These are phyloP conservation scores for Penicilliopsis zonata DNA, from an alignment of 495 filamentous ascomycete species.

Conservation along the genomic window DNA sequence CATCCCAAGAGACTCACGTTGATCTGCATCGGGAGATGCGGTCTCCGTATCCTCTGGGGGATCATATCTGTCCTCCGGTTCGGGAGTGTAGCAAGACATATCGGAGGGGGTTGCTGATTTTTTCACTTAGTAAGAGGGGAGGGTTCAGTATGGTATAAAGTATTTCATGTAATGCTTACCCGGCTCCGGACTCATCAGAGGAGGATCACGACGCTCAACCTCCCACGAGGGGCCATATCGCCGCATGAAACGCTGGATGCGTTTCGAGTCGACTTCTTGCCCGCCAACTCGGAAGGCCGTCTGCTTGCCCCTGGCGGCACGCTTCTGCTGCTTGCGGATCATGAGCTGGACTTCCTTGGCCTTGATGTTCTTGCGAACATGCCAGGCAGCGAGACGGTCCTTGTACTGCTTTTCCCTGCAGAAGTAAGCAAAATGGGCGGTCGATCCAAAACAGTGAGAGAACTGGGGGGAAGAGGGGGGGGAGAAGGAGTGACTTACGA, in stretches of 20 bases:
- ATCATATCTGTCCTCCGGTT: conserved; percentile 3
- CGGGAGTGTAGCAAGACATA: conserved; percentile 2
- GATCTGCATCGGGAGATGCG: too few species aligned
- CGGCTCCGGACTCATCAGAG: not conserved
- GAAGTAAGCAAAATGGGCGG: not conserved
- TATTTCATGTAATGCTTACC: not conserved
- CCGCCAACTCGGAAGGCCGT: conserved; percentile 22
- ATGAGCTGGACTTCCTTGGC: conserved; percentile 30
- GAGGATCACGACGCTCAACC: not conserved
- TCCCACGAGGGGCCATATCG: not conserved
- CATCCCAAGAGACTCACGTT: too few species aligned
- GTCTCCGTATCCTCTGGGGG: too few species aligned
- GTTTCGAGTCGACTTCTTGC: conserved; percentile 1
- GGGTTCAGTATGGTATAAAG: not conserved
- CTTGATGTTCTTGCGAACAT: conserved; percentile 34
- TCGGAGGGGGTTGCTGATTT: conserved; percentile 1
- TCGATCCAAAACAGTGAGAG: conserved; percentile 2
- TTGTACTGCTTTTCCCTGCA: conserved; percentile 36
- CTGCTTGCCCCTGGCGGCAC: conserved; percentile 28
- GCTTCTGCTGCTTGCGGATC: conserved; percentile 31
- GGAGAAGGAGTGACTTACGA: conserved; percentile 20
- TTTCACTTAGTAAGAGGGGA: too few species aligned
- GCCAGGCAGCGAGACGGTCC: conserved; percentile 31
- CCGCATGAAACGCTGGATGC: not conserved
- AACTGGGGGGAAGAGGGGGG: conserved; percentile 4